Base-by-base conservation (phyloP, 345 rosid genomes). In the Dimocarpus longan region DNA sequence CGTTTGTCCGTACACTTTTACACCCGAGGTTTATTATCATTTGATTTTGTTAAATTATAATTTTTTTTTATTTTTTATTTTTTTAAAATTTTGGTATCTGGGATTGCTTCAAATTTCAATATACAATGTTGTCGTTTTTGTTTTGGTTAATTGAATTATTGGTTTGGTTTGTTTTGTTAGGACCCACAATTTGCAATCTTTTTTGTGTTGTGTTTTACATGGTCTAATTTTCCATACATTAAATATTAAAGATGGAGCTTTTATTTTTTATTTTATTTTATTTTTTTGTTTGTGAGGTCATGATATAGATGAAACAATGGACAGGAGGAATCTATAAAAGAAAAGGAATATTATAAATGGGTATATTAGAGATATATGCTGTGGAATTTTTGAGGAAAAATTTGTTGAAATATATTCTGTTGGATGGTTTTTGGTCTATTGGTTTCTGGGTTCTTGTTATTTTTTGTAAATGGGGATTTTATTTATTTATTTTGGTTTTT, bases 1-100 rank as follows among this genome's bases (percentile, higher is more conserved):
- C 81, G 76, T 77, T 67, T 85, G 84, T 74, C 87, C 93, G 18
- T 83, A 19, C 40, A 73, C 75, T 72, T 86, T 88, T 84, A 92
- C 94, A 44, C 90, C 98, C 32, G 88, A 95, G 98, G 98, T 95
- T 95, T 52, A 77, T 10, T 66, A 16, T 9, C 59, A 1, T 54
- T 24, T 43, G 1, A 19, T 68, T 18, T 68, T 16, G 37, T 32
- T 32, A 32, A 32, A 69, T 22, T 44, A 10, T 21, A 18, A 1
- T 71, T 16, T 42, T 43, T 65, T 64, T 12, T 44, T 59, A 24
- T 15, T 54, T 15, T 56, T 76, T 8, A 32, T 67, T 70, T 11
- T 64, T 15, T 65, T 56, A 19, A 67, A 3, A 15, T n/a, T 62
- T n/a, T 18, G 68, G 5, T 50, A 32, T 68, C 48, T 16, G 50